Conservation (phyloP, 305 asterid genomes). For the Fraxinus albicans region DNA sequence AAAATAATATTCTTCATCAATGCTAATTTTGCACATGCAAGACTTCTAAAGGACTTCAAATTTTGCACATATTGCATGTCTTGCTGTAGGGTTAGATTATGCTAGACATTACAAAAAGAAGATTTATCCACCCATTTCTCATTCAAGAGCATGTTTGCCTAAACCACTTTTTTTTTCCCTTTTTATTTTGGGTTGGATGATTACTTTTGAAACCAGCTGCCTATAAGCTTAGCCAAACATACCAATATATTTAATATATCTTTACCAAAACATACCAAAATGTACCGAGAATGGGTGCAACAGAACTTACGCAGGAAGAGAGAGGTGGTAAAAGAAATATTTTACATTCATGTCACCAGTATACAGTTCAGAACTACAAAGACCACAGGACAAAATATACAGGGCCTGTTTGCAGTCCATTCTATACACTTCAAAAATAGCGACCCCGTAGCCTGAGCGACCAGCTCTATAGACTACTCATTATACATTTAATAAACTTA, state of each 20-base stretch:
- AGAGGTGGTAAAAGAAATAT: neutral
- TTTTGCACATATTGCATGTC: neutral
- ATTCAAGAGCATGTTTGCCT: neutral
- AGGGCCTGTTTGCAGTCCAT: constrained; percentile 3
- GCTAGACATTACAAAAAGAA: neutral
- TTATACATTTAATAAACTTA: constrained; percentile 9
- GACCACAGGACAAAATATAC: constrained; percentile 12
- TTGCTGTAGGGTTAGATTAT: neutral
- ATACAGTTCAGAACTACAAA: neutral
- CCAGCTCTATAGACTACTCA: neutral
- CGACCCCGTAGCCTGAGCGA: neutral
- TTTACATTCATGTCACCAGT: neutral
- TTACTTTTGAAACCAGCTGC: neutral
- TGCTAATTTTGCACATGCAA: neutral
- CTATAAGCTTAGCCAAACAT: neutral
- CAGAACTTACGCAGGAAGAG: neutral
- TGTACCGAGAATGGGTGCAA: neutral
- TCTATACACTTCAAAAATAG: constrained; percentile 14
- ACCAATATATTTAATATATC: neutral
- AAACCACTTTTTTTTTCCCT: neutral
- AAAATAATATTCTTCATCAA: neutral
- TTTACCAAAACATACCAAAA: neutral
- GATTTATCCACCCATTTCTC: neutral
- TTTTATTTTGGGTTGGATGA: neutral
- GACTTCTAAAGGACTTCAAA: neutral